Conservation (phyloP, 495 filamentous ascomycete species). For the Aspergillus leporis region DNA sequence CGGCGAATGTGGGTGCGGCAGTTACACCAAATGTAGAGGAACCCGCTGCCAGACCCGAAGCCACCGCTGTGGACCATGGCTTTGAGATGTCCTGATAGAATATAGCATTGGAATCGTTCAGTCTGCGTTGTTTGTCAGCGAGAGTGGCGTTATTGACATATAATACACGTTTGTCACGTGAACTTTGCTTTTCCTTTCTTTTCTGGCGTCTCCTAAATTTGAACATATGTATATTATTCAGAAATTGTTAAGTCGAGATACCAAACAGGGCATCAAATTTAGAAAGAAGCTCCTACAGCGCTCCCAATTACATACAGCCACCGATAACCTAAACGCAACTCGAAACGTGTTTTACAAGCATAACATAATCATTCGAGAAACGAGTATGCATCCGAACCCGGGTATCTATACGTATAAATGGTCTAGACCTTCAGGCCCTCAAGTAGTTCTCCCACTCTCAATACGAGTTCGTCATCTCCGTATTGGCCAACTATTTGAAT, state of each 20-base stretch:
- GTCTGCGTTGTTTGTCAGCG: neutral
- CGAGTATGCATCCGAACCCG: neutral
- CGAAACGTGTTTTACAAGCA: neutral
- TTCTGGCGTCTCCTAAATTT: neutral
- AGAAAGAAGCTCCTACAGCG: neutral
- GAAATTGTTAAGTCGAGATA: neutral
- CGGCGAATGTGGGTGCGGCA: conserved; percentile 29
- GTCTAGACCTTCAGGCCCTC: conserved; percentile 24
- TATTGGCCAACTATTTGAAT: conserved; percentile 92
- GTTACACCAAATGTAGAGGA: conserved; percentile 32
- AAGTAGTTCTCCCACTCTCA: conserved; percentile 42
- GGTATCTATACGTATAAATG: neutral
- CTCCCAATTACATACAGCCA: neutral
- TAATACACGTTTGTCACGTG: neutral
- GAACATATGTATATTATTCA: neutral
- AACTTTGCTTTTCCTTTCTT: neutral
- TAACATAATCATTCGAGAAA: neutral
- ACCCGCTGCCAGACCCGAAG: conserved; percentile 8
- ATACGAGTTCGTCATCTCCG: conserved; percentile 71
- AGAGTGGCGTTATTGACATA: neutral
- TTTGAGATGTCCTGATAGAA: conserved; percentile 40
- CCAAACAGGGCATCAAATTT: neutral
- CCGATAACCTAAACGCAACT: neutral
- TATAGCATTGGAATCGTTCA: neutral
- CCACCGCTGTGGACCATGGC: conserved; percentile 31